Evolutionary conservation across 1,139 yeast species (phyloP), one percentile per base, ranked within the genome.

Genomic region (Suhomyces wounanorum): DNA sequence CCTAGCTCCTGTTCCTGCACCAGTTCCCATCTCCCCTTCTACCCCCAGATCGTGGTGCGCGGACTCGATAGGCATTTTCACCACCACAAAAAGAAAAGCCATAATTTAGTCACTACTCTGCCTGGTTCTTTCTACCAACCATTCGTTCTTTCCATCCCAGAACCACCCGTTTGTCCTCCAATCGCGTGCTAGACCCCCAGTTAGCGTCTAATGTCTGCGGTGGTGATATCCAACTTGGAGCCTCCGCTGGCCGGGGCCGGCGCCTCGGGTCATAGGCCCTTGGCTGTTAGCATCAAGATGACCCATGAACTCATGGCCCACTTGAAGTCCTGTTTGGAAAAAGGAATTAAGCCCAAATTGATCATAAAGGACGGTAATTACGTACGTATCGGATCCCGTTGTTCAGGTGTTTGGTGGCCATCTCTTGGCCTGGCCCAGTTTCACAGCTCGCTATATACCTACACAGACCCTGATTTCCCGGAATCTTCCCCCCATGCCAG

Each of bases 341-440:
- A 50, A n/a, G 62, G 58, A 26, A 47, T 47, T 16, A 56, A 50
- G 37, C 71, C 77, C 33, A 72, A 67, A 55, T 60, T 75, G 44
- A 59, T 75, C 44, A 78, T 75, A 41, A 66, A 68, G 49, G 59
- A 73, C 54, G 79, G 79, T 18, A 55, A 66, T 39, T 65, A 66
- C 52, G 70, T 67, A 66, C 46, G 71, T 67, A 59, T 44, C 37
- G 9, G 10, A 21, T 21, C 14, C 35, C 35, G 16, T n/a, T 31
- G 35, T 11, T 11, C 35, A 5, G 35, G 30, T n/a, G 10, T 9
- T 10, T 26, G 30, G 30, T 10, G 10, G 26, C n/a, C n/a, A n/a
- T n/a, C n/a, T n/a, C n/a, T n/a, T n/a, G n/a, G n/a, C n/a, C n/a
- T n/a, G n/a, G n/a, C n/a, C n/a, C n/a, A n/a, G 23, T 21, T 21